Evolutionary conservation across 768 basidiomycete species (phyloP), one percentile per base, ranked within the genome.

Genomic region (Boletus rubescentipes): DNA sequence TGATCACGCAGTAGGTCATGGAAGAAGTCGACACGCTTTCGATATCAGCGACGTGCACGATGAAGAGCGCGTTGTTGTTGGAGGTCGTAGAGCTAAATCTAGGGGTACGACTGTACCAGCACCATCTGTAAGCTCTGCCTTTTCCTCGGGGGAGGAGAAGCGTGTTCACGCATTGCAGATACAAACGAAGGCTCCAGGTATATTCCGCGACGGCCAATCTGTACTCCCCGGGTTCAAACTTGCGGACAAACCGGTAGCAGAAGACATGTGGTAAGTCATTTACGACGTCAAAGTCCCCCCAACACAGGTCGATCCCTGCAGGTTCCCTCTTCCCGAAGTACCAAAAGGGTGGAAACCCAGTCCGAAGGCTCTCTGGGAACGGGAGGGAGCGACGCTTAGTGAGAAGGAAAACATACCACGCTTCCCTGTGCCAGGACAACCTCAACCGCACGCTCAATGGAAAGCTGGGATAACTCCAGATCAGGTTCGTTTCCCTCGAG

Each of bases 261-360:
- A 89, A 61, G 87, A 91, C 60, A 67, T 75, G 75, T 87, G 84
- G 90, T 89, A 62, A 62, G 76, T 71, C 16, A 45, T 52, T 52
- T 44, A 42, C 35, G 37, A 53, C 40, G 59, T 59, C 47, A 50
- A 49, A n/a, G n/a, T 44, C 30, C 32, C 46, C 47, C 60, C 60
- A 58, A 44, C 42, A 63, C 51, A 66, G 54, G 41, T 48, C 49
- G 29, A 51, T 51, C 21, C 38, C 32, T 37, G 10, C 54, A 95
- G 93, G 88, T 97, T 91, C 70, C 84, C 86, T 6, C 70, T 93
- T 32, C 90, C 93, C 2, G 86, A 90, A 14, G 74, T 96, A 41
- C 94, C 95, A 3, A 65, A 79, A 55, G 88, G 82, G 15, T 98
- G 96, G 96, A 82, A 76, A 60, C 89, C 97, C 0, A 78, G 95